Evolutionary conservation across 2,329 filamentous ascomycete species (phyloP), one percentile per base, ranked within the genome.

Genomic region (Bipolaris victoriae): DNA sequence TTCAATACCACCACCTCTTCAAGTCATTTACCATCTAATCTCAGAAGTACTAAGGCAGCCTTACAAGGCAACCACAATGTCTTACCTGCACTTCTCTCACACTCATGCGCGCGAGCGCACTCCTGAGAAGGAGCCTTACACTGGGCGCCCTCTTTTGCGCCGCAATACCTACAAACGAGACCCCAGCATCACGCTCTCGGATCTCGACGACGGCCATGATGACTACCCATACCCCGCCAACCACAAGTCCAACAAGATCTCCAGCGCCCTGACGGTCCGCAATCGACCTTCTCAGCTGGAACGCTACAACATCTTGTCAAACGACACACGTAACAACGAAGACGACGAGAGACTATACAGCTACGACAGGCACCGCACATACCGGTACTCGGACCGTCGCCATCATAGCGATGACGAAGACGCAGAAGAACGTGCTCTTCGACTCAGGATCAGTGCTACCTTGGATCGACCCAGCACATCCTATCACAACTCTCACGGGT

Each of bases 261-360:
- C 67, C 7, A 69, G 67, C 40, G 64, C 70, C 48, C 61, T 73
- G 10, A 68, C 68, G 39, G 57, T 69, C 39, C 70, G 66, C 52
- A 40, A 63, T 46, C 63, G 67, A 33, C 68, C 72, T 46, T 64
- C 61, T 47, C 64, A 67, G 46, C 61, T 73, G 16, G 69, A 74
- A 55, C 72, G 72, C 50, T 75, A 71, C 64, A 72, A 72, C 55
- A 61, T 75, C 61, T 72, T 68, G 66, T 66, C 62, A 16, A 60
- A 62, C 44, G 54, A 57, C 7, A 43, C 57, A 22, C 54, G 53
- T 18, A 48, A 45, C 13, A 52, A 52, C 2, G 44, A 52, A n/a
- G 61, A 62, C 22, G 40, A 52, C 2, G 39, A 62, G n/a, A 49
- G 31, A 13, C 50, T 49, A 16, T 37, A 49, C 10, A 45, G 41